Conservation (phyloP, 2,329 filamentous ascomycete genomes). For the Penicillium sp. region DNA sequence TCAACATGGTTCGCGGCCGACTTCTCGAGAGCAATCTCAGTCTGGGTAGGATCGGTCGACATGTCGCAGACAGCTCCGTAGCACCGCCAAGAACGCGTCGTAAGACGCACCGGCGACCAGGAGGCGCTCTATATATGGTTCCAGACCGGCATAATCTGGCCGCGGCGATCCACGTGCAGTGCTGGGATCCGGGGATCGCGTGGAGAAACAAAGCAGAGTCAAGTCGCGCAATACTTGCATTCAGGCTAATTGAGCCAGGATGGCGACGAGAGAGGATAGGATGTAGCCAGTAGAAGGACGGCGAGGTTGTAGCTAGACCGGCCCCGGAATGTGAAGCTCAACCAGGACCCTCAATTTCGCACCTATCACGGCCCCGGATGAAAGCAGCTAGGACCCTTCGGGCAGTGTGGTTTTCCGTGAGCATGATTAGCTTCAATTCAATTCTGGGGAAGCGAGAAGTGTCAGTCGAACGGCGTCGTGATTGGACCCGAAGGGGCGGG, state of each 20-base stretch:
- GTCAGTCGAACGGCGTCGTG: not conserved
- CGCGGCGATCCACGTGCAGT: slow-evolving; percentile 7
- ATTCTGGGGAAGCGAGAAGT: slow-evolving; percentile 20
- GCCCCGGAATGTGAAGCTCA: slow-evolving; percentile 10
- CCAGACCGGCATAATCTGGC: not conserved
- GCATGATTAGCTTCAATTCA: not conserved
- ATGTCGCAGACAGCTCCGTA: slow-evolving; percentile 7
- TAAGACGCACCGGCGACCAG: not conserved
- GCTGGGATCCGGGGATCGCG: slow-evolving; percentile 4
- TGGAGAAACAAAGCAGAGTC: slow-evolving; percentile 11
- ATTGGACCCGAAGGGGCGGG: slow-evolving; percentile 12
- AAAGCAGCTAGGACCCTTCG: not conserved
- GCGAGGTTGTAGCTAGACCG: slow-evolving; percentile 7
- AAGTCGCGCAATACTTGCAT: slow-evolving; percentile 5
- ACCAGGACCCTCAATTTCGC: slow-evolving; percentile 9
- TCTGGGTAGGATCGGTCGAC: slow-evolving; percentile 11
- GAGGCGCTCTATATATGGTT: slow-evolving; percentile 15
- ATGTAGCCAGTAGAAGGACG: not conserved
- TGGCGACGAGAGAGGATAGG: not conserved
- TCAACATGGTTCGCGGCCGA: slow-evolving; percentile 31
- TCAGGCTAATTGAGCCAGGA: slow-evolving; percentile 16
- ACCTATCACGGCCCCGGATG: slow-evolving; percentile 17
- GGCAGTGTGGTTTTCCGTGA: slow-evolving; percentile 7
- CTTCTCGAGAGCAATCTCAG: slow-evolving; percentile 28
- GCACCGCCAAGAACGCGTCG: not conserved